These are phyloP conservation scores for Macaranga tanarius DNA, from an alignment of 441 rosid genomes.

Conservation along the genomic window DNA sequence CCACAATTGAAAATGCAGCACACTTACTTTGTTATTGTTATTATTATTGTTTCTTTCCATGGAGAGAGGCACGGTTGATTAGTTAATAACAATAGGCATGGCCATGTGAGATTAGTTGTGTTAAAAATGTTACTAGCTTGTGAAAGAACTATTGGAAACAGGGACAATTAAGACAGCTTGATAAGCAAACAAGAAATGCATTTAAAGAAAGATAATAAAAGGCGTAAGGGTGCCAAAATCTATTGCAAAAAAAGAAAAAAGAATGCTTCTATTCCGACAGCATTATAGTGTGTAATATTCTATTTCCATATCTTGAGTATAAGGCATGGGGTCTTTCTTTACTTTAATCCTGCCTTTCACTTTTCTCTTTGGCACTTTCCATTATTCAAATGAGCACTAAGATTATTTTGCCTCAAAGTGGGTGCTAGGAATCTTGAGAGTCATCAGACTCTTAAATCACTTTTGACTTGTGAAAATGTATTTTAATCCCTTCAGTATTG, in stretches of 20 bases:
- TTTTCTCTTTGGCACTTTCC: conserved; percentile 15
- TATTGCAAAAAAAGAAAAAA: neutral
- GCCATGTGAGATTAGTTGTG: conserved; percentile 28
- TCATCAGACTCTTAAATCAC: conserved; percentile 19
- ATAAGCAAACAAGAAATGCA: conserved; percentile 22
- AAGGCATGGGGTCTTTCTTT: conserved; percentile 5
- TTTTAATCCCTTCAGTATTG: conserved; percentile 16
- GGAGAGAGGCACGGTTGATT: neutral
- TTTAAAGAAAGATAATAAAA: conserved; percentile 21
- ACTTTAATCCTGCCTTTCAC: conserved; percentile 13
- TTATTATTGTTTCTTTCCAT: neutral
- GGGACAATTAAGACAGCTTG: neutral
- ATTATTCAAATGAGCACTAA: conserved; percentile 34
- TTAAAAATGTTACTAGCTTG: neutral
- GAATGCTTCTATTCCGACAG: conserved; percentile 44
- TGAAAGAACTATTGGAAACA: conserved; percentile 12
- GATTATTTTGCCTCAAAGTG: conserved; percentile 28
- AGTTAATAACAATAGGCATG: neutral
- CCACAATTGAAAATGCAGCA: neutral
- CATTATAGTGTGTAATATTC: conserved; percentile 34
- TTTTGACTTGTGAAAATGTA: conserved; percentile 37
- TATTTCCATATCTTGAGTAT: conserved; percentile 26
- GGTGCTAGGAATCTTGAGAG: conserved; percentile 39
- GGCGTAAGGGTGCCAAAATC: conserved; percentile 8
- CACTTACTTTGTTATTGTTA: neutral